Evolutionary conservation across 2,329 filamentous ascomycete species (phyloP).

Genomic region (Pezicula rhizophila): DNA sequence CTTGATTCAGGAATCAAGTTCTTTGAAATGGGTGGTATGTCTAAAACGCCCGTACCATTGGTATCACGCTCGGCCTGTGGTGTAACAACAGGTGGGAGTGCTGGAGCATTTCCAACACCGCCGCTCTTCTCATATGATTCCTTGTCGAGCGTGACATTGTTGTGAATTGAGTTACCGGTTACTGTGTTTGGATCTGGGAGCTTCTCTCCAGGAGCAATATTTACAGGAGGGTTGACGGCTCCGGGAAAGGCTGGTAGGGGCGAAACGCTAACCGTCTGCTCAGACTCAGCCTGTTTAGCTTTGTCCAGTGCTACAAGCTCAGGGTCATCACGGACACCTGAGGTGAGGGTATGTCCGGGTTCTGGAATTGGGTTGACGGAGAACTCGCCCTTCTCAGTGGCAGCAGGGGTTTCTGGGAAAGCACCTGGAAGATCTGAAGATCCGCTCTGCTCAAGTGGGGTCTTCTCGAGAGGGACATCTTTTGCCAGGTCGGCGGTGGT

Average conservation of each 20-base stretch:
- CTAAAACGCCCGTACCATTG: conserved; percentile 33
- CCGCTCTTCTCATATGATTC: conserved; percentile 82
- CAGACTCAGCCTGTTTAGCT: conserved; percentile 22
- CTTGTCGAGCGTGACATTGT: conserved; percentile 71
- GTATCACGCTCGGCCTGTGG: conserved; percentile 30
- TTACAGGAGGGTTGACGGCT: conserved; percentile 68
- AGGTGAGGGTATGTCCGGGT: conserved; percentile 61
- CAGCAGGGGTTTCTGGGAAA: conserved; percentile 66
- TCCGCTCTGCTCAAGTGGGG: conserved; percentile 18
- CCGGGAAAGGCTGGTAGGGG: conserved; percentile 58
- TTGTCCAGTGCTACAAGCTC: conserved; percentile 59
- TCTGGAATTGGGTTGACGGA: conserved; percentile 58
- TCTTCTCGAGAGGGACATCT: conserved; percentile 55
- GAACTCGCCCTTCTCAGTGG: conserved; percentile 34
- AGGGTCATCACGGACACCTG: conserved; percentile 72
- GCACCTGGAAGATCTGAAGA: conserved; percentile 54
- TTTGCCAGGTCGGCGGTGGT: conserved; percentile 67
- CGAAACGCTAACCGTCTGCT: conserved; percentile 49
- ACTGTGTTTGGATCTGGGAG: conserved; percentile 63
- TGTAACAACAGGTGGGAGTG: conserved; percentile 32
- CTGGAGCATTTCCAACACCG: conserved; percentile 36
- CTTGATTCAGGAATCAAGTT: conserved; percentile 78
- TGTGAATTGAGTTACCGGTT: conserved; percentile 61
- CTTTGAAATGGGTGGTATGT: conserved; percentile 49
- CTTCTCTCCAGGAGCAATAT: conserved; percentile 72